phyloP scores from a whole-genome alignment of 306 rosid genomes.

The barrel medic (Medicago truncatula) region DNA sequence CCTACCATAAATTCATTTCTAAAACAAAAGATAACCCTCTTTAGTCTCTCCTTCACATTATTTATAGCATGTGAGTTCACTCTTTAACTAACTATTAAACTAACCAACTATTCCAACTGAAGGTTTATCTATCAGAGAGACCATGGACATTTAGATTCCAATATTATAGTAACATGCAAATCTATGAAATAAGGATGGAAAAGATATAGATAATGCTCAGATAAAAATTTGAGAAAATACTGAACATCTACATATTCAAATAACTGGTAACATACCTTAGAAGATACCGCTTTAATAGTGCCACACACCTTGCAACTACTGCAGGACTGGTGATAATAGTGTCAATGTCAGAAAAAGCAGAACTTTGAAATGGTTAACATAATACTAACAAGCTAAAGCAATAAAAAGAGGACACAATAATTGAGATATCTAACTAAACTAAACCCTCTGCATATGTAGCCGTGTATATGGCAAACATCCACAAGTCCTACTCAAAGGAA shows the following conservation, averaged over 20 bases:
- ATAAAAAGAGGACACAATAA: constrained; percentile 18
- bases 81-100: not conserved
- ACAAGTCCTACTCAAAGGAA: constrained; percentile 3
- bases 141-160: not conserved
- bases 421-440: constrained; percentile 5
- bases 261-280: constrained; percentile 67
- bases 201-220: constrained; percentile 25
- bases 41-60: constrained; percentile 5
- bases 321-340: constrained; percentile 85
- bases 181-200: constrained; percentile 16
- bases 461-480: not conserved
- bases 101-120: constrained; percentile 15
- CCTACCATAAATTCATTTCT: not conserved
- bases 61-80: not conserved
- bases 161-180: constrained; percentile 8
- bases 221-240: constrained; percentile 15
- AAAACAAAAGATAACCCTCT: constrained; percentile 3
- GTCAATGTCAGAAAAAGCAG: constrained; percentile 43
- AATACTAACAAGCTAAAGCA: constrained; percentile 38
- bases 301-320: constrained; percentile 94
- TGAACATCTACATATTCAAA: constrained; percentile 34
- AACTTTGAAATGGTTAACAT: constrained; percentile 9
- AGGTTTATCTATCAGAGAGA: constrained; percentile 11
- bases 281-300: constrained; percentile 90
- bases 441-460: constrained; percentile 11